Evolutionary conservation across 371 early-diverging fungal species (phyloP), one percentile per base, ranked within the genome.

Genomic region (Mucor piriformis): DNA sequence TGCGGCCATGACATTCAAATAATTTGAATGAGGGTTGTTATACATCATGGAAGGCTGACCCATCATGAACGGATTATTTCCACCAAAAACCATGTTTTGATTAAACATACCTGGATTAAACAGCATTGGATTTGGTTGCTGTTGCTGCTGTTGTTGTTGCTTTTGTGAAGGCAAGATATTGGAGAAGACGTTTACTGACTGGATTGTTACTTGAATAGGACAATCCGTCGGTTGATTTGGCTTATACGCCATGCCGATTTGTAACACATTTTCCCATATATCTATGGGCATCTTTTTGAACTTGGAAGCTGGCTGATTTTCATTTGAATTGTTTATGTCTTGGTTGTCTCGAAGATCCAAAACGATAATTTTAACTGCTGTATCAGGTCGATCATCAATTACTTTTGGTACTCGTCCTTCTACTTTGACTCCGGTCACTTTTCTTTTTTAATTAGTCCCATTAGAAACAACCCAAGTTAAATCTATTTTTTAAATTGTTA

Each of bases 361-460:
- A 3, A 59, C 63, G 6, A 67, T 54, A 7, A 67, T 59, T 23
- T 58, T 50, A 3, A 58, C 27, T 10, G 51, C 33, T 20, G 10
- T 54, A 27, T 67, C 63, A 6, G 55, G 58, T 35, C 67, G 16
- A 42, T 62, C 62, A 33, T 67, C 67, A 4, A 21, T 20, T 32
- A 67, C 58, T 10, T 50, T 54, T n/a, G 63, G 67, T 12, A 20
- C 1, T 51, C 38, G 24, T 7, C 62, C 55, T 25, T 50, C 55
- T 33, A 58, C 49, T 40, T 62, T 67, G 12, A 58, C 50, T 20
- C 67, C 67, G 2, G 67, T 67, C 11, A 66, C 66, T 42, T 16
- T 42, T 18, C 16, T 6, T 42, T 18, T 3, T 18, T 42, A 42
- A 8, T 29, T 8, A 29, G 8, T 4, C 29, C 8, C 29, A n/a